Conservation (phyloP, 495 filamentous ascomycete species). For the Evansstolkia leycettana region DNA sequence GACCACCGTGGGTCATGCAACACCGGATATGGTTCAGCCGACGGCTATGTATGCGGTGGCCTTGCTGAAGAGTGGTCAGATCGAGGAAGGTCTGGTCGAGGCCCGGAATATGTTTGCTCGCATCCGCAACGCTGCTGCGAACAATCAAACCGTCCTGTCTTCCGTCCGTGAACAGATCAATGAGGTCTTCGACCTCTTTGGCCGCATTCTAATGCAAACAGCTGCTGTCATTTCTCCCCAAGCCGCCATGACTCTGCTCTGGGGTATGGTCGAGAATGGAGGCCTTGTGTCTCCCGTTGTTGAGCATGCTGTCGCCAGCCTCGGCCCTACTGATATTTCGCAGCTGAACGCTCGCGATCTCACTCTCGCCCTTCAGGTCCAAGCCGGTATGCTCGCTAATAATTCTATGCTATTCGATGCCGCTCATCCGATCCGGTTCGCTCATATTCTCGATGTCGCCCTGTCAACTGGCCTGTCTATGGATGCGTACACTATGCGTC, state of each 20-base stretch:
- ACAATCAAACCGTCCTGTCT: slow-evolving; percentile 14
- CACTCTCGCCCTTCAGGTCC: slow-evolving; percentile 47
- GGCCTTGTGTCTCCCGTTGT: slow-evolving; percentile 48
- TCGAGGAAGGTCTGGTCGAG: slow-evolving; percentile 62
- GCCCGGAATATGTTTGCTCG: slow-evolving; percentile 73
- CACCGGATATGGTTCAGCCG: slow-evolving; percentile 65
- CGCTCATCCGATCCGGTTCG: slow-evolving; percentile 45
- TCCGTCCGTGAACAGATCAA: slow-evolving; percentile 64
- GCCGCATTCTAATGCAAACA: slow-evolving; percentile 37
- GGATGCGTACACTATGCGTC: slow-evolving; percentile 34
- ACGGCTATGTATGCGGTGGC: slow-evolving; percentile 78
- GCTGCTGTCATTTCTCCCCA: slow-evolving; percentile 35
- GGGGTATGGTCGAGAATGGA: slow-evolving; percentile 66
- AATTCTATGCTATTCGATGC: slow-evolving; percentile 34
- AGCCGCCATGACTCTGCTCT: slow-evolving; percentile 47
- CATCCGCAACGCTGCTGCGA: slow-evolving; percentile 44
- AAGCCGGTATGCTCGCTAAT: slow-evolving; percentile 47
- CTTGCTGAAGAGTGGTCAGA: slow-evolving; percentile 65
- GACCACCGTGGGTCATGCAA: slow-evolving; percentile 43
- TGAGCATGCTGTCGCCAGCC: slow-evolving; percentile 47
- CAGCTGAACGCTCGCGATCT: slow-evolving; percentile 45
- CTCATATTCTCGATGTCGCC: slow-evolving; percentile 46
- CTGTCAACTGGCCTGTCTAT: slow-evolving; percentile 35
- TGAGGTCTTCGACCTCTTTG: slow-evolving; percentile 72
- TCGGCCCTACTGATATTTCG: slow-evolving; percentile 47